Base-by-base conservation (phyloP, 257 asterid species). In the Rauvolfia tetraphylla region DNA sequence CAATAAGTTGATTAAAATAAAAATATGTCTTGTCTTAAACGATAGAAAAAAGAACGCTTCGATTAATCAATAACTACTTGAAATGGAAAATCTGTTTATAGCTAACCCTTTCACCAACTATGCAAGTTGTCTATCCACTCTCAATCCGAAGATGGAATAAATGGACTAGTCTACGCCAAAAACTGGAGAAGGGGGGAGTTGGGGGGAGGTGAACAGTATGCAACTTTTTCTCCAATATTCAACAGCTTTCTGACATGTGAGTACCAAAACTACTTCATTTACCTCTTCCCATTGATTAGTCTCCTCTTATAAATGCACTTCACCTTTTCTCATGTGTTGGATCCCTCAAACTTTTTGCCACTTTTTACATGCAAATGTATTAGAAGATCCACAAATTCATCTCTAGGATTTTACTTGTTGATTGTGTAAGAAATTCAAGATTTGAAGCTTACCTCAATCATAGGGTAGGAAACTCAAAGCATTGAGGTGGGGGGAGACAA, bases 261-360 rank as follows among this genome's bases (percentile, higher is more conserved):
- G 46, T 65, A 65, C 71, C 25, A 65, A 53, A 66, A 66, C 48
- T 66, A 7, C 48, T 66, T 29, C 41, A 62, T 62, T 9, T 31
- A 62, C 41, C 41, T 62, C 13, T 13, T 14, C 1, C 68, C 41
- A 62, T 62, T 62, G 39, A 62, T 62, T 62, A 62, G 68, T 31
- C 68, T 62, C 68, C 41, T 61, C 68, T 62, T 13, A 62, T 62
- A 62, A 62, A 62, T 62, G 68, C 68, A 5, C 31, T 29, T 12
- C 41, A 59, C 27, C 68, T 29, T 62, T 33, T 12, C n/a, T 56
- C 63, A 22, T 56, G 33, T 56, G 14, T 23, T 56, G 6, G 63
- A 56, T 56, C 63, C 31, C 31, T 23, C 63, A 56, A 56, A 56
- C 29, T 23, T 56, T 56, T 56, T 23, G 13, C 63, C 31, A 56